Evolutionary conservation across 2,329 filamentous ascomycete genomes (phyloP).

Genomic region (Scytalidium sp.): DNA sequence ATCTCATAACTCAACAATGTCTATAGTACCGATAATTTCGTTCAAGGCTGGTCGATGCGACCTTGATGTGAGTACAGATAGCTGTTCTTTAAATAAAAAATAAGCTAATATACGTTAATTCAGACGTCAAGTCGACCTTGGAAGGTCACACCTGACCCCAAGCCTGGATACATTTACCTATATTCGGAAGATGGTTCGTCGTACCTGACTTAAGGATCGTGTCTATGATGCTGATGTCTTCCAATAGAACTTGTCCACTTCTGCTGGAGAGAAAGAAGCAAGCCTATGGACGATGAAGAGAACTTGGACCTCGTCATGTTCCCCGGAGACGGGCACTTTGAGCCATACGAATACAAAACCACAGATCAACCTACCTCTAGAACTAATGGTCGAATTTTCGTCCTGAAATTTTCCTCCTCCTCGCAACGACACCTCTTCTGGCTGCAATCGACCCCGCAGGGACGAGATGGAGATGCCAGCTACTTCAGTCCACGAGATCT

Average conservation of each 20-base stretch:
- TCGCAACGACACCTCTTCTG: slow-evolving; percentile 93
- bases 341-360: slow-evolving; percentile 73
- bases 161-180: slow-evolving; percentile 86
- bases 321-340: slow-evolving; percentile 82
- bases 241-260: slow-evolving; percentile 83
- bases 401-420: slow-evolving; percentile 89
- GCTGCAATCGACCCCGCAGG: slow-evolving; percentile 89
- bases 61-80: slow-evolving; percentile 62
- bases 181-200: slow-evolving; percentile 81
- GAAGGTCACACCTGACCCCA: slow-evolving; percentile 70
- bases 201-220: not conserved
- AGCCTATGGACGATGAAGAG: slow-evolving; percentile 68
- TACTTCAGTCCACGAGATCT: slow-evolving; percentile 84
- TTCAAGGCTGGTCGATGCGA: slow-evolving; percentile 96
- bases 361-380: slow-evolving; percentile 57
- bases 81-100: slow-evolving; percentile 10
- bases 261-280: slow-evolving; percentile 86
- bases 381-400: slow-evolving; percentile 86
- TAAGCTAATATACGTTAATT: slow-evolving; percentile 18
- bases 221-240: slow-evolving; percentile 2
- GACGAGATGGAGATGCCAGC: slow-evolving; percentile 61
- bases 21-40: slow-evolving; percentile 80
- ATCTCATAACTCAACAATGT: slow-evolving; percentile 54
- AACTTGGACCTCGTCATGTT: slow-evolving; percentile 87
- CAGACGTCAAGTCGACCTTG: slow-evolving; percentile 56